phyloP scores from a whole-genome alignment of 495 filamentous ascomycete genomes.

The Aspergillus sparsus region DNA sequence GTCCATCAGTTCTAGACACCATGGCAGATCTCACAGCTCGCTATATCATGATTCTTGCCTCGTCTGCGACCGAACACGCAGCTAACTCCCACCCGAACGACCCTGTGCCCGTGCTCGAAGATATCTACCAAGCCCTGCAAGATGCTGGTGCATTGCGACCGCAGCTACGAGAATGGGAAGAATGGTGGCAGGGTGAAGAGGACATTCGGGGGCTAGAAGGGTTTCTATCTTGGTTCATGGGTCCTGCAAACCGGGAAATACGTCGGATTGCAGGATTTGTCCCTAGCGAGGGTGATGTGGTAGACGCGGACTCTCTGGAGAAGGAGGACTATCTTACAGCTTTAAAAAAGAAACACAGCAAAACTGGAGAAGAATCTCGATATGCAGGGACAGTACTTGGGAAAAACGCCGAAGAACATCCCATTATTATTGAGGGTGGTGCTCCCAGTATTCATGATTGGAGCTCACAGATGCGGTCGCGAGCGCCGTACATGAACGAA shows the following conservation, averaged over 20 bases:
- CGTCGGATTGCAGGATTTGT: conserved; percentile 62
- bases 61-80: conserved; percentile 62
- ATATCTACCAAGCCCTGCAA: conserved; percentile 80
- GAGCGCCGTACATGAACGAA: conserved; percentile 31
- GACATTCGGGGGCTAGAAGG: conserved; percentile 72
- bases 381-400: conserved; percentile 80
- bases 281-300: conserved; percentile 47
- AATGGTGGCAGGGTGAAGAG: conserved; percentile 60
- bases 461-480: conserved; percentile 46
- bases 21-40: conserved; percentile 72
- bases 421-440: conserved; percentile 71
- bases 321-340: conserved; percentile 75
- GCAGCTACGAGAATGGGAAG: conserved; percentile 58
- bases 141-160: conserved; percentile 71
- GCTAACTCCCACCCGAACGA: conserved; percentile 52
- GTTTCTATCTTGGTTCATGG: conserved; percentile 73
- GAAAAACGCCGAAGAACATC: conserved; percentile 63
- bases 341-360: conserved; percentile 83
- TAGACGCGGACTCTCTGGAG: conserved; percentile 48
- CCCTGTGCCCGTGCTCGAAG: conserved; percentile 60
- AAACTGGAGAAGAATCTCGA: conserved; percentile 76
- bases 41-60: conserved; percentile 70
- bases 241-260: conserved; percentile 70
- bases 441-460: conserved; percentile 68
- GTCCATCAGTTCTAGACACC: conserved; percentile 74